phyloP scores from a whole-genome alignment of 208 protist genomes.

The Phytomonas francai region DNA sequence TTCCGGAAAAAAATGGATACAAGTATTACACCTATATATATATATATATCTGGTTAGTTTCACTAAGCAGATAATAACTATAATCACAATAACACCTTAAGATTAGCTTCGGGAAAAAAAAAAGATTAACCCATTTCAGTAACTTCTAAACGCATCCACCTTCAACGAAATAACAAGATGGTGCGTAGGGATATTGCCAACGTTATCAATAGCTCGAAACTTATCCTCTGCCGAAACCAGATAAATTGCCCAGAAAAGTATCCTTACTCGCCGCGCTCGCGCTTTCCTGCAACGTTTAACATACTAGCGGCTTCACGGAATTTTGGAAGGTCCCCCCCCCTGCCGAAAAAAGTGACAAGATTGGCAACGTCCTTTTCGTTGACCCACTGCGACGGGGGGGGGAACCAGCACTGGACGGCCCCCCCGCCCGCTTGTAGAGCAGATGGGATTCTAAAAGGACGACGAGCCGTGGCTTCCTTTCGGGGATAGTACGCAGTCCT shows the following conservation, averaged over 20 bases:
- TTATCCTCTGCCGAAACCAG: not conserved
- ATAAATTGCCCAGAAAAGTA: not conserved
- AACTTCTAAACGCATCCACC: not conserved
- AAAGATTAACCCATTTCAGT: not conserved
- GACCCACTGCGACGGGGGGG: slow-evolving; percentile 48
- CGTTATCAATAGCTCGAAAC: not conserved
- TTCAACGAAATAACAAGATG: not conserved
- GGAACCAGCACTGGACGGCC: slow-evolving; percentile 43
- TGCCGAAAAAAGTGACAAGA: slow-evolving; percentile 10
- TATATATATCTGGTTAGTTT: not conserved
- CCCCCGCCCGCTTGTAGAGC: slow-evolving; percentile 23
- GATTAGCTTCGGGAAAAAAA: not conserved
- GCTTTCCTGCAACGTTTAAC: not conserved
- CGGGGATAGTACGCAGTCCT: slow-evolving; percentile 44
- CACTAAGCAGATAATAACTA: not conserved
- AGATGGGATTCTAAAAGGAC: slow-evolving; percentile 46
- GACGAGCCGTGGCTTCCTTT: slow-evolving; percentile 20
- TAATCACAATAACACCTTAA: not conserved
- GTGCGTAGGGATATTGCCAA: not conserved
- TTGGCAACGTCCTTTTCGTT: slow-evolving; percentile 42
- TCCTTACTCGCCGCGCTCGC: not conserved
- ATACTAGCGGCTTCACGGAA: not conserved
- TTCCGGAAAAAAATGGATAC: slow-evolving; percentile 8
- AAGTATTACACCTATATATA: not conserved
- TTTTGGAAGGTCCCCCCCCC: not conserved